phyloP scores from a whole-genome alignment of 1,284 basidiomycete genomes.

The Sanghuangporus weigelae region DNA sequence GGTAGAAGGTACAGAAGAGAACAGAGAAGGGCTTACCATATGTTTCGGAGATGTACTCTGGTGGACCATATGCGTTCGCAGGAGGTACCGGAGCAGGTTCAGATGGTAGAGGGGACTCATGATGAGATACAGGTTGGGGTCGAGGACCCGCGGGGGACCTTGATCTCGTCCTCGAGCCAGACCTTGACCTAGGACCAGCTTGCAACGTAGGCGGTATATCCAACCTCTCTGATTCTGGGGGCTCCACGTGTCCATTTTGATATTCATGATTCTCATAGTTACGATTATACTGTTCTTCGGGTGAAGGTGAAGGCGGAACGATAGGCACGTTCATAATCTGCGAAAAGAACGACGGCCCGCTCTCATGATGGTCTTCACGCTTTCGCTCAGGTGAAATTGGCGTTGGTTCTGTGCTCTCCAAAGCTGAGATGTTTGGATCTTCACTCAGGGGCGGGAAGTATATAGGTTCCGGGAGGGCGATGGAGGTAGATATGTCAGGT shows the following conservation, averaged over 20 bases:
- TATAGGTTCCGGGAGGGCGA: neutral
- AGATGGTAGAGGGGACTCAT: neutral
- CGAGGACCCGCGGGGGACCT: constrained; percentile 12
- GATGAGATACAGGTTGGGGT: neutral
- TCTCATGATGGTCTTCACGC: neutral
- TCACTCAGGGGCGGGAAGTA: neutral
- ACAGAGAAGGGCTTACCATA: neutral
- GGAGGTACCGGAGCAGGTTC: neutral
- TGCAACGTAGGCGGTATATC: neutral
- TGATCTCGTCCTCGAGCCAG: constrained; percentile 9
- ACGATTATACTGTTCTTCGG: neutral
- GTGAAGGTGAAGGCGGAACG: neutral
- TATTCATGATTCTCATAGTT: neutral
- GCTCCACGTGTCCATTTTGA: neutral
- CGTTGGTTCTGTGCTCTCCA: no score
- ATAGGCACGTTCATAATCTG: constrained; percentile 13
- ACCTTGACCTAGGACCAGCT: neutral
- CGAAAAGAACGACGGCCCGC: constrained; percentile 5
- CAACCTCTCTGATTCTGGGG: neutral
- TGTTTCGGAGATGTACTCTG: constrained; percentile 4
- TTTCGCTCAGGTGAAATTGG: neutral
- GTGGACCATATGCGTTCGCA: neutral
- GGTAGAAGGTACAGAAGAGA: neutral
- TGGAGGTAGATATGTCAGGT: neutral
- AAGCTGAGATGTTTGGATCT: neutral